A percentile compares a stretch with the other conserved stretches of the same genome.
These are phyloP conservation scores for Pythium coloratum DNA, from an alignment of 352 stramenopile species.

Conservation along the genomic window DNA sequence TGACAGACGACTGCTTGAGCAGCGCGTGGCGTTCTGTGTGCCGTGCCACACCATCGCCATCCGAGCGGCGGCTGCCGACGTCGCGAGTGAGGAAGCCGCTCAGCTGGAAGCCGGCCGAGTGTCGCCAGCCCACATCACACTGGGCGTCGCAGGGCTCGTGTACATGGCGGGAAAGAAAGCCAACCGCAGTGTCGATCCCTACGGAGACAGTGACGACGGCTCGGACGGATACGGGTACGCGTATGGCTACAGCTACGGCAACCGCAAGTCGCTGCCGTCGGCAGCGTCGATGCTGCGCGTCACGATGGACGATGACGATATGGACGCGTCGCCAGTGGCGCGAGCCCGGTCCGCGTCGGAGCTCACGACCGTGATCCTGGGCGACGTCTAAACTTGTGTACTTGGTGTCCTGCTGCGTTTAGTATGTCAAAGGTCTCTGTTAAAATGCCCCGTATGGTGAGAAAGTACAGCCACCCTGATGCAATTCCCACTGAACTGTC, in stretches of 20 bases:
- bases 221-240: neutral
- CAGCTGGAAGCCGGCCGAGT: neutral
- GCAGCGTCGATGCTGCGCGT: slow-evolving; percentile 10
- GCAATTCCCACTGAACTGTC: neutral
- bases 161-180: neutral
- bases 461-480: neutral
- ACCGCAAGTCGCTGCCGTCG: slow-evolving; percentile 19
- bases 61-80: slow-evolving; percentile 16
- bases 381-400: slow-evolving; percentile 1
- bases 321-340: slow-evolving; percentile 4
- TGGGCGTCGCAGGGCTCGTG: slow-evolving; percentile 2
- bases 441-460: neutral
- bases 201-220: neutral
- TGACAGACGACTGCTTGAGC: slow-evolving; percentile 7
- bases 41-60: slow-evolving; percentile 26
- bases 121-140: neutral
- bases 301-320: slow-evolving; percentile 18
- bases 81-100: slow-evolving; percentile 22
- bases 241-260: neutral
- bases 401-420: too few species aligned
- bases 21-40: slow-evolving; percentile 26
- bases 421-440: neutral
- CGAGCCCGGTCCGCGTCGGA: slow-evolving; percentile 6
- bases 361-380: slow-evolving; percentile 18
- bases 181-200: neutral